A percentile compares a stretch with the other conserved stretches of the same genome.
These are phyloP conservation scores for Bretschneidera sinensis DNA, from an alignment of 345 rosid genomes.

Conservation along the genomic window DNA sequence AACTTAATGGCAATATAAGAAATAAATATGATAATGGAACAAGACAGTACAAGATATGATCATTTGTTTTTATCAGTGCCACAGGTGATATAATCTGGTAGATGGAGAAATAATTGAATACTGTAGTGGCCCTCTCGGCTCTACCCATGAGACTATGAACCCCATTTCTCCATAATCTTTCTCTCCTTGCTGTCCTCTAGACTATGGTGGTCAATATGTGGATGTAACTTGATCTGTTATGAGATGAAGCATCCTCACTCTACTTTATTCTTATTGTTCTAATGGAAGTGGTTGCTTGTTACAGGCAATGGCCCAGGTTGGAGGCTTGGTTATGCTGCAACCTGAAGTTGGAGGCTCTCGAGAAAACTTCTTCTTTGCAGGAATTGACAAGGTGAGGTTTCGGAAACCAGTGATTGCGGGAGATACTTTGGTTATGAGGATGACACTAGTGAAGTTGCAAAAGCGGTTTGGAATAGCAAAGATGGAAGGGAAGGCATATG, in stretches of 20 bases:
- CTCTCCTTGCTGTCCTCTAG: background rate
- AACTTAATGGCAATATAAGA: no score
- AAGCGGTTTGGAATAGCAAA: constrained; percentile 91
- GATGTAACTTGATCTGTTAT: background rate
- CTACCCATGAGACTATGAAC: no score
- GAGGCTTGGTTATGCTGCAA: constrained; percentile 88
- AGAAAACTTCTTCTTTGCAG: constrained; percentile 84
- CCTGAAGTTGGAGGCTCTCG: constrained; percentile 87
- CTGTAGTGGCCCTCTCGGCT: no score
- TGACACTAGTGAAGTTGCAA: constrained; percentile 82
- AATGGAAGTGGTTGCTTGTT: constrained; percentile 12
- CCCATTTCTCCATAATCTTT: no score
- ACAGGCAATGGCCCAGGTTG: constrained; percentile 98
- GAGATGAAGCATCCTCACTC: background rate
- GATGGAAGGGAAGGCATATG: constrained; percentile 98
- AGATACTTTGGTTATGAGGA: constrained; percentile 95
- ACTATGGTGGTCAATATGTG: background rate
- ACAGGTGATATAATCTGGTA: no score
- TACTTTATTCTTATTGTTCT: background rate
- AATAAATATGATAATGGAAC: no score
- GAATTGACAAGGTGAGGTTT: constrained; percentile 90
- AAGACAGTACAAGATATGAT: no score
- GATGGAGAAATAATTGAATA: no score
- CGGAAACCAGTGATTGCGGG: constrained; percentile 96
- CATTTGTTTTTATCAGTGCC: no score